Conservation (phyloP, 139 green algal species). For the Chlorella sorokiniana region DNA sequence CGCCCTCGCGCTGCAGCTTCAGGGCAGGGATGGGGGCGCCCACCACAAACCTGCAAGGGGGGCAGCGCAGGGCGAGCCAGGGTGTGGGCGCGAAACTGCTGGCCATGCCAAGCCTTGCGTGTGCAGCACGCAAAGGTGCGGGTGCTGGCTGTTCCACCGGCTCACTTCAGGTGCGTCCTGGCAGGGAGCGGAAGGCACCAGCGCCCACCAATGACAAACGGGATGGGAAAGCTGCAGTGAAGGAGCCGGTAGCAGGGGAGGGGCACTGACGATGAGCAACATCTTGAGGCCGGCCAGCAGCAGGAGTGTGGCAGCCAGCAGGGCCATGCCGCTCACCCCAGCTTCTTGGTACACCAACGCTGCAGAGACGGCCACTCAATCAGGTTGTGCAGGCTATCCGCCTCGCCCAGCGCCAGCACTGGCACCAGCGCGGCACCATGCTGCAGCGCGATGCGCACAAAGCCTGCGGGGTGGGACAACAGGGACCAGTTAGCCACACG, state of each 20-base stretch:
- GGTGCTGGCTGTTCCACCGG: background rate
- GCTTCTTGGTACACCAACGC: constrained; percentile 73
- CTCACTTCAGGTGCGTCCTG: constrained; percentile 43
- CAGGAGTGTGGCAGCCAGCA: background rate
- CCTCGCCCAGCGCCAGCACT: constrained; percentile 79
- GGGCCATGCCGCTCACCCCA: constrained; percentile 68
- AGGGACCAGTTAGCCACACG: background rate
- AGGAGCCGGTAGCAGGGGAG: background rate
- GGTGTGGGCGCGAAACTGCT: too few relatives aligned
- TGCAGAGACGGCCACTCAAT: constrained; percentile 68
- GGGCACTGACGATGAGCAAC: too few relatives aligned
- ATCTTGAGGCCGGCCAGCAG: background rate
- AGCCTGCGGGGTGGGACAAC: constrained; percentile 48
- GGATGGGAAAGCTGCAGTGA: constrained; percentile 48
- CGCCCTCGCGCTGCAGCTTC: background rate
- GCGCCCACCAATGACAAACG: constrained; percentile 72
- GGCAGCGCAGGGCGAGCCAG: too few relatives aligned
- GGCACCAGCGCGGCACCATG: constrained; percentile 77
- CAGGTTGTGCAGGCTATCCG: constrained; percentile 64
- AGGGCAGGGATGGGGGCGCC: constrained; percentile 66
- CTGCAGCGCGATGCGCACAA: constrained; percentile 79
- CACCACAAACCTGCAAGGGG: constrained; percentile 69
- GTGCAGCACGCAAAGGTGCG: background rate
- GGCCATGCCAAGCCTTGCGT: background rate
- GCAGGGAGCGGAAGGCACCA: constrained; percentile 70